Base-by-base conservation (phyloP, 2,329 filamentous ascomycete species). In the Hymenoscyphus infarciens region DNA sequence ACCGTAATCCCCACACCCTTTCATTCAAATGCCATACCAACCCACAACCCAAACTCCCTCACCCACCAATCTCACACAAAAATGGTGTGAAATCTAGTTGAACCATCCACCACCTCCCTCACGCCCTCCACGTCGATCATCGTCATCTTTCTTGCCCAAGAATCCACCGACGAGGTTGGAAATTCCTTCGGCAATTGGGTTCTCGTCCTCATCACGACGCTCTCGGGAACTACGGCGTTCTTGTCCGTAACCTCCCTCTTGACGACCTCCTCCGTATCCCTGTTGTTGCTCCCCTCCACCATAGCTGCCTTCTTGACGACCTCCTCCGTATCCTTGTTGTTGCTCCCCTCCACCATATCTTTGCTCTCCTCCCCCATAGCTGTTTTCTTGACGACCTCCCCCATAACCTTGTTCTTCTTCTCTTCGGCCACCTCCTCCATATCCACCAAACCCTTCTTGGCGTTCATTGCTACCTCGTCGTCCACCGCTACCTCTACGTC, bases 361-460 rank as follows among this genome's bases (percentile, higher is more conserved):
- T n/a, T n/a, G n/a, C n/a, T n/a, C 62, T 42, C 52, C 49, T 66
- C 72, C 69, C 54, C 72, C 65, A 31, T 68, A 68, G 60, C 72
- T 69, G 45, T 56, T 35, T n/a, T 39, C 58, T 25, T n/a, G n/a
- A n/a, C 56, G 55, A 33, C 57, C 62, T 15, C 67, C 61, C 22
- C 54, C 61, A 25, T 42, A 57, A 27, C 56, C 60, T 35, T 67
- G 61, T 25, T 66, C 61, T 65, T 72, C 68, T 45, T 31, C 52
- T 33, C 16, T 6, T n/a, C 52, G 25, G 2, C 52, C 52, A 7
- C 25, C 25, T 1, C 52, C 52, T 31, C 52, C 52, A 33, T 61
- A 45, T 33, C 52, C 52, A n/a, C 52, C 52, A 33, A 61, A 45
- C 33, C 64, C 27, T 57, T 61, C 31, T 57, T 49, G 1, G 57